Evolutionary conservation across 2,329 filamentous ascomycete genomes (phyloP).

Genomic region (Thielaviopsis musarum): DNA sequence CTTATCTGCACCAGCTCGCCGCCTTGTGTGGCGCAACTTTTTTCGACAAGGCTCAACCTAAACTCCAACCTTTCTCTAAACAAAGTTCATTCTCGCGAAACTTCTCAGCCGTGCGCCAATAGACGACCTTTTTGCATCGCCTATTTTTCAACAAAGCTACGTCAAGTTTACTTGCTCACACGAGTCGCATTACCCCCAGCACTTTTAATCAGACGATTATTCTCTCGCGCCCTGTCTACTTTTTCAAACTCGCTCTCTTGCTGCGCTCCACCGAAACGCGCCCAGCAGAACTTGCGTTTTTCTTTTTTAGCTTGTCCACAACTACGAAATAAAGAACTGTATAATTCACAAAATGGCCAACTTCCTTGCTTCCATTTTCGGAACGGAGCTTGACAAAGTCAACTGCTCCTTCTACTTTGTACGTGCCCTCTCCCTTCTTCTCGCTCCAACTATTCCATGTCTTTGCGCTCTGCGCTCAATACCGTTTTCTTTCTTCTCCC

Average conservation of each 20-base stretch:
- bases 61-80: constrained; percentile 6
- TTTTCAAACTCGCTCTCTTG: too few species aligned
- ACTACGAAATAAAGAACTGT: not conserved
- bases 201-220: not conserved
- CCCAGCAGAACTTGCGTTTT: not conserved
- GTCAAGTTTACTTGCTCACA: not conserved
- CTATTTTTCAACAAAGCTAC: too few species aligned
- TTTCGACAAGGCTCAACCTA: not conserved
- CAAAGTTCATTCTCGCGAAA: constrained; percentile 5
- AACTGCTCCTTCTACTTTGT: constrained; percentile 92
- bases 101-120: too few species aligned
- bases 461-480: not conserved
- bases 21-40: constrained; percentile 8
- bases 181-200: not conserved
- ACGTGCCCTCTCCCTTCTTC: constrained; percentile 14
- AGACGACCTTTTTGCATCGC: too few species aligned
- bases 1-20: constrained; percentile 8
- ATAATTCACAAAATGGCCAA: constrained; percentile 59
- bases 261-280: not conserved
- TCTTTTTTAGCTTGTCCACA: not conserved
- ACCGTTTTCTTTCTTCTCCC: not conserved
- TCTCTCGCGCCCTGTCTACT: too few species aligned
- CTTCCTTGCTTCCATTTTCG: constrained; percentile 98
- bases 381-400: constrained; percentile 98
- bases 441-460: not conserved